Base-by-base conservation (phyloP, 371 early-diverging fungal genomes). In the Apophysomyces elegans region DNA sequence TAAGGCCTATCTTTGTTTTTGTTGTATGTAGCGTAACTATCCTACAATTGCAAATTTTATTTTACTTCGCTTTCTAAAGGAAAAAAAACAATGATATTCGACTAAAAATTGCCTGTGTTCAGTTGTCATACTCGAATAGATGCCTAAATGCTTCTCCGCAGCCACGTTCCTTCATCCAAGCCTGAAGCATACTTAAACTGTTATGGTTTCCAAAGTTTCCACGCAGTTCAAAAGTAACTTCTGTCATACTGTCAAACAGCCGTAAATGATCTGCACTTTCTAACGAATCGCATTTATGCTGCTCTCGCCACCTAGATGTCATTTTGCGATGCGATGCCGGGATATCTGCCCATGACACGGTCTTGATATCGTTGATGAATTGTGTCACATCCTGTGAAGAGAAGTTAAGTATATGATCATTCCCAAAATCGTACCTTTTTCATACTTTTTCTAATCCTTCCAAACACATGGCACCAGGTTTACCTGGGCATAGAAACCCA, bases 341-440 rank as follows among this genome's bases (percentile, higher is more conserved):
- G 18, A 80, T 71, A 63, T 72, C 69, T 11, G 78, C 71, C 80
- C 80, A 80, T 2, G 78, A 77, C 2, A 75, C 60, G 0, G 80
- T 80, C 57, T 80, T 80, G 43, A 80, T 80, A 57, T 80, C 80
- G 47, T 80, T 75, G 13, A 80, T 65, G 47, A 80, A 80, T 9
- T 59, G 56, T n/a, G 58, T 39, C 0, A 80, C 77, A 21, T 77
- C 59, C 68, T 72, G 18, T 7, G 16, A 35, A 56, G 37, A 32
- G 21, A 38, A 18, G 7, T 56, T 36, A 12, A 21, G 1, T 58
- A 18, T 1, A 58, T 41, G 41, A 21, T 12, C 54, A 61, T 63
- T 32, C 35, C 38, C 32, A 59, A 21, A 32, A 37, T 62, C 62
- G 12, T 2, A 21, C 36, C 18, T 11, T 18, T 39, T 35, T 32